Evolutionary conservation across 139 green algal species (phyloP).

Genomic region (Auxenochlorella pyrenoidosa): DNA sequence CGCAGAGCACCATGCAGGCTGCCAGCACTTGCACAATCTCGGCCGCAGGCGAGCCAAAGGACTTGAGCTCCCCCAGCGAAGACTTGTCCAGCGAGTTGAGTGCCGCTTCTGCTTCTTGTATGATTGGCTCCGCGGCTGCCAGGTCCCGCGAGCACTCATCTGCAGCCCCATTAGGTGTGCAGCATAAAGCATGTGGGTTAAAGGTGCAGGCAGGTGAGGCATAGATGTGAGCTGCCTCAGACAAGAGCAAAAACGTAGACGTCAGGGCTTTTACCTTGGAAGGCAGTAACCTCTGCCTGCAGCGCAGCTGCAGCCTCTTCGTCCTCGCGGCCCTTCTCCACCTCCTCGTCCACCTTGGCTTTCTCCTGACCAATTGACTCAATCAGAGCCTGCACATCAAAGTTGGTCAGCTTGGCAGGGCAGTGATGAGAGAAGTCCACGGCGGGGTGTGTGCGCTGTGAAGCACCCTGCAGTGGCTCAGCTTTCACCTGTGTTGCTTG

Average conservation of each 20-base stretch:
- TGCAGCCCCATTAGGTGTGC: no score
- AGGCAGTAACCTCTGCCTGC: slow-evolving; percentile 76
- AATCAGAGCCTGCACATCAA: slow-evolving; percentile 80
- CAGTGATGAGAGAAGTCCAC: background rate
- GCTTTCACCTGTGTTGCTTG: slow-evolving; percentile 65
- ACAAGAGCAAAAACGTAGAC: no score
- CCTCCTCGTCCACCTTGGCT: slow-evolving; percentile 88
- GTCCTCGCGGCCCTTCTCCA: slow-evolving; percentile 78
- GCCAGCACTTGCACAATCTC: slow-evolving; percentile 86
- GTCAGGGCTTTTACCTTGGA: slow-evolving; percentile 62
- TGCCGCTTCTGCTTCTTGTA: slow-evolving; percentile 85
- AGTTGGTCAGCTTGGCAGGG: background rate
- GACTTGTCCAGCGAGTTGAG: slow-evolving; percentile 92
- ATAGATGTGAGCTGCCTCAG: no score
- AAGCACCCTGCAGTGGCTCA: no score
- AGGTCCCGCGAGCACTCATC: slow-evolving; percentile 82
- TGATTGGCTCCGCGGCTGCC: slow-evolving; percentile 85
- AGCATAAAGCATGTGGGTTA: no score
- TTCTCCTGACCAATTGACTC: slow-evolving; percentile 91
- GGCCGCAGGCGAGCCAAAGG: slow-evolving; percentile 83
- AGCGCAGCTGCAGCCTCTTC: slow-evolving; percentile 67
- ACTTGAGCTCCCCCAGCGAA: slow-evolving; percentile 91
- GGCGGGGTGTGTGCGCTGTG: no score
- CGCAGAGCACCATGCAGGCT: slow-evolving; percentile 89
- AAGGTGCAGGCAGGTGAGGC: no score